A percentile compares a stretch with the other conserved stretches of the same genome.
Evolutionary conservation across 495 filamentous ascomycete genomes (phyloP).

Genomic region (Aspergillus homomorphus): DNA sequence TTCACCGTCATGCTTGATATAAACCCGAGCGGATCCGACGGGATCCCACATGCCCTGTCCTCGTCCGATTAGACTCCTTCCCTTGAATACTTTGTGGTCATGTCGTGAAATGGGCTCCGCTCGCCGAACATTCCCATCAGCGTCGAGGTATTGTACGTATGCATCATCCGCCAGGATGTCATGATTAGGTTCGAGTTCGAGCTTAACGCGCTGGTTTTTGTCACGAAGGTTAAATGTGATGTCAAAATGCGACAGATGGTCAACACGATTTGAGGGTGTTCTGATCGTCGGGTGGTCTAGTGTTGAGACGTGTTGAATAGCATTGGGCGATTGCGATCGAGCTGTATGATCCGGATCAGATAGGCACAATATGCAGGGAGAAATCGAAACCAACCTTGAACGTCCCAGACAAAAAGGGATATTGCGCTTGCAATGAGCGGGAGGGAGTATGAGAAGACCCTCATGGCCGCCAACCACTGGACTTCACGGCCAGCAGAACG

Average conservation of each 20-base stretch:
- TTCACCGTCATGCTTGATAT: slow-evolving; percentile 69
- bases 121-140: slow-evolving; percentile 60
- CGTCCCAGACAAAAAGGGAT: slow-evolving; percentile 15
- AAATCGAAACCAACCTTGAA: slow-evolving; percentile 15
- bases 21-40: slow-evolving; percentile 82
- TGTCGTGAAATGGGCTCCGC: slow-evolving; percentile 64
- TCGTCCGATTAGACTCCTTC: slow-evolving; percentile 66
- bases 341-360: slow-evolving; percentile 36
- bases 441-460: slow-evolving; percentile 15
- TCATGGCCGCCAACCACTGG: slow-evolving; percentile 18
- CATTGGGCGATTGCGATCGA: slow-evolving; percentile 71
- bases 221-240: slow-evolving; percentile 73
- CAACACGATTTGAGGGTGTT: slow-evolving; percentile 74
- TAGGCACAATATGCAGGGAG: background rate
- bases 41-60: slow-evolving; percentile 67
- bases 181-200: slow-evolving; percentile 86
- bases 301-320: slow-evolving; percentile 68
- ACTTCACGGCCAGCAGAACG: slow-evolving; percentile 6
- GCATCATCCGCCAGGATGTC: slow-evolving; percentile 81
- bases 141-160: slow-evolving; percentile 63
- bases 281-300: slow-evolving; percentile 74
- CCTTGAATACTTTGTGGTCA: slow-evolving; percentile 81
- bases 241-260: slow-evolving; percentile 77
- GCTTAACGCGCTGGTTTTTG: slow-evolving; percentile 65
- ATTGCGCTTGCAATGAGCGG: slow-evolving; percentile 22